Evolutionary conservation across 1,284 basidiomycete species (phyloP).

Genomic region (Cryptococcus floricola): DNA sequence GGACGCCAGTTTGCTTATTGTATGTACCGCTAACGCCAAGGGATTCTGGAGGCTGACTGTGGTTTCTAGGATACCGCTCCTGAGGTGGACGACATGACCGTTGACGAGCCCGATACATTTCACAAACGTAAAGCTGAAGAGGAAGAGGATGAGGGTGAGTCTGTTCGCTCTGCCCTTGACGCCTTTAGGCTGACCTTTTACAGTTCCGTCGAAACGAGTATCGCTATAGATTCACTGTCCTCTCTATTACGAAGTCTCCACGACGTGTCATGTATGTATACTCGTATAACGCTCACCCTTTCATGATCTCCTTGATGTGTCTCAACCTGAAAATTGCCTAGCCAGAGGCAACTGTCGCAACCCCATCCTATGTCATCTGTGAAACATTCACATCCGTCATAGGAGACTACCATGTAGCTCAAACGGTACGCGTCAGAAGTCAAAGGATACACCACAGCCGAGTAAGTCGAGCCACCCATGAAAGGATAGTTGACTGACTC

Average conservation of each 20-base stretch:
- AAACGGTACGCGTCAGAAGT: neutral
- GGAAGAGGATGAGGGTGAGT: neutral
- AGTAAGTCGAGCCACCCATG: neutral
- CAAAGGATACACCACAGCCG: neutral
- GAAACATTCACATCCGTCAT: no score
- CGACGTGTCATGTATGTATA: no score
- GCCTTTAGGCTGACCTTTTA: no score
- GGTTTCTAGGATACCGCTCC: neutral
- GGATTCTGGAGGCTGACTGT: neutral
- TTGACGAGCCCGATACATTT: neutral
- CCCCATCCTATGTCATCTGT: no score
- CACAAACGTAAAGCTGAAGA: neutral
- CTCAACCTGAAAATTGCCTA: no score
- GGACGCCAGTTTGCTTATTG: neutral
- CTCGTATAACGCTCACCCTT: no score
- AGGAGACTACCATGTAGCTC: neutral
- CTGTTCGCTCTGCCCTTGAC: neutral
- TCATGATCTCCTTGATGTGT: no score
- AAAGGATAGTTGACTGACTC: conserved; percentile 1
- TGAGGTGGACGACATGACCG: neutral
- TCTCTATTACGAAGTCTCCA: no score
- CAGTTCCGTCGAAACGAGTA: no score
- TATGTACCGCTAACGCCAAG: neutral
- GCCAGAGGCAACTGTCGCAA: no score
- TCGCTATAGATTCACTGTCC: no score